Conservation (phyloP, 176 grass and related monocot species). For the Leersia perrieri region DNA sequence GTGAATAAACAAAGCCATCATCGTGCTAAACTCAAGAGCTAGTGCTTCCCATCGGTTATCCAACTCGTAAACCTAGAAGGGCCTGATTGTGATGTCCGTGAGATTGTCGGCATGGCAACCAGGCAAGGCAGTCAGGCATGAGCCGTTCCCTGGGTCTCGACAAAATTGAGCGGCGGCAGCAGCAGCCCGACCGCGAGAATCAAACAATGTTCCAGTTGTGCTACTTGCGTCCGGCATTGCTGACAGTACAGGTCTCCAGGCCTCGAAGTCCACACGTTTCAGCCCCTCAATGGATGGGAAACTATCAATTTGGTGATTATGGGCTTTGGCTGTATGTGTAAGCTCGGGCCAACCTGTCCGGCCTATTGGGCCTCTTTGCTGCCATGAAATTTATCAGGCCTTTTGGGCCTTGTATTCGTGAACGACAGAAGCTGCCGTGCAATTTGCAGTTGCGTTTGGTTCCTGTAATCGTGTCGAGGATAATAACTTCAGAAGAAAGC, state of each 20-base stretch:
- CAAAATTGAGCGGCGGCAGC: background rate
- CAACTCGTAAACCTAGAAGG: background rate
- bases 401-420: constrained; percentile 13
- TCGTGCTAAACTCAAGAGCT: background rate
- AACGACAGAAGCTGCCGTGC: too few relatives aligned
- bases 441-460: background rate
- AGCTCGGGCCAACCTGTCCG: background rate
- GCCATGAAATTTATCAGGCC: background rate
- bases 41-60: background rate
- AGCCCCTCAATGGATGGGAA: background rate
- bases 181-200: background rate
- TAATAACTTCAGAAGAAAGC: constrained; percentile 3
- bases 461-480: background rate
- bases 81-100: background rate
- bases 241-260: background rate
- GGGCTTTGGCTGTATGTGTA: background rate
- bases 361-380: background rate
- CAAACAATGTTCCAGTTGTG: background rate
- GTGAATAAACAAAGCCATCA: background rate
- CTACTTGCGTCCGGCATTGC: background rate
- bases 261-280: constrained; percentile 7
- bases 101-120: background rate
- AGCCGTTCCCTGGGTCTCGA: background rate
- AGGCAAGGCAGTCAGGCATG: background rate
- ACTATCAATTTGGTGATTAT: background rate